Percentiles rank a stretch among this genome's conserved stretches.
These are phyloP conservation scores for Xylariaceae sp. DNA, from an alignment of 2,329 filamentous ascomycete species.

Conservation along the genomic window DNA sequence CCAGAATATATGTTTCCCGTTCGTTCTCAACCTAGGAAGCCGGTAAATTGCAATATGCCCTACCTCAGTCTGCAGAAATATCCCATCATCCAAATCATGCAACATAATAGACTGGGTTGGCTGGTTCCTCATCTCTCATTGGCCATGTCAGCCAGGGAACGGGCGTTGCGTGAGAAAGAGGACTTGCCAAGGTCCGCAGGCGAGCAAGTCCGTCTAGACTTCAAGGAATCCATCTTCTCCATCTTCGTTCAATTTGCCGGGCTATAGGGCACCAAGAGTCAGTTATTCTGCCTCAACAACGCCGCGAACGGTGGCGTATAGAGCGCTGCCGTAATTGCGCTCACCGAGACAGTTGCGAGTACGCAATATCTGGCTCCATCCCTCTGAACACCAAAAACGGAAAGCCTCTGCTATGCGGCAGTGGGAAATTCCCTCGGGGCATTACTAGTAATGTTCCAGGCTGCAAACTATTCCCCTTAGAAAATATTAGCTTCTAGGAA, in stretches of 20 bases:
- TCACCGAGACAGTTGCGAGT: slow-evolving; percentile 52
- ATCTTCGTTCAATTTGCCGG: slow-evolving; percentile 54
- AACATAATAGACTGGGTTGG: slow-evolving; percentile 11
- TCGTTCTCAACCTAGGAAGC: not conserved
- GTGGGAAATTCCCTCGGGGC: slow-evolving; percentile 48
- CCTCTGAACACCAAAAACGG: slow-evolving; percentile 48
- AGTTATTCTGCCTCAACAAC: slow-evolving; percentile 50
- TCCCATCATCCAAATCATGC: slow-evolving; percentile 9
- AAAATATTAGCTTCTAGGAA: too few relatives aligned
- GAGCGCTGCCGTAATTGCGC: slow-evolving; percentile 57
- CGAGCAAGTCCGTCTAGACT: slow-evolving; percentile 47
- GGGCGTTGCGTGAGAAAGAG: not conserved
- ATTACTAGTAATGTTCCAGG: slow-evolving; percentile 48
- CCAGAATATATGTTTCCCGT: slow-evolving; percentile 25
- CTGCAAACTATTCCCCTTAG: too few relatives aligned
- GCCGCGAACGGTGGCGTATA: slow-evolving; percentile 40
- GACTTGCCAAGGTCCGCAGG: slow-evolving; percentile 27
- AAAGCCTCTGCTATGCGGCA: slow-evolving; percentile 51
- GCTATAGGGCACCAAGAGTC: slow-evolving; percentile 51
- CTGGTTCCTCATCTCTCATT: not conserved
- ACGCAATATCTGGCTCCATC: slow-evolving; percentile 42
- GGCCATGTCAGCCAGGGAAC: slow-evolving; percentile 30
- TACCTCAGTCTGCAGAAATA: slow-evolving; percentile 25
- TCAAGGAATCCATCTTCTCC: slow-evolving; percentile 56
- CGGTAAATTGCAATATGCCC: slow-evolving; percentile 22